Percentiles rank a stretch among this genome's conserved stretches.
These are phyloP conservation scores for Pichia pseudocactophila DNA, from an alignment of 805 yeast species.

Conservation along the genomic window DNA sequence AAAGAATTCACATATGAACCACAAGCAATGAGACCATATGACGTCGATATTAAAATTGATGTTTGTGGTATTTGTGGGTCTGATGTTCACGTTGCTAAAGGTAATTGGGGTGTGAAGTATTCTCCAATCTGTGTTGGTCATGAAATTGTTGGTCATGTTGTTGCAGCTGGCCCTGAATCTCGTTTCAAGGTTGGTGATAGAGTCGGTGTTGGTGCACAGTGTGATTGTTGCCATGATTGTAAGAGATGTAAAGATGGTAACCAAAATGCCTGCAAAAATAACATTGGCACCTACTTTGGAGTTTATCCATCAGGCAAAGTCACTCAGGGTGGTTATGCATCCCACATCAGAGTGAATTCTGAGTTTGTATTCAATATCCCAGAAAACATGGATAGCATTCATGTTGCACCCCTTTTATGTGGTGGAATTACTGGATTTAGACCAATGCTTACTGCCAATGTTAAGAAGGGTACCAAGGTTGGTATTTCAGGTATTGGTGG, in stretches of 20 bases:
- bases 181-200: conserved; percentile 37
- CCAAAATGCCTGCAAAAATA: conserved; percentile 41
- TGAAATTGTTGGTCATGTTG: conserved; percentile 37
- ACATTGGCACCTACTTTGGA: conserved; percentile 43
- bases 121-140: conserved; percentile 32
- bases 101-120: conserved; percentile 17
- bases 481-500: conserved; percentile 43
- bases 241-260: conserved; percentile 29
- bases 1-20: conserved; percentile 15
- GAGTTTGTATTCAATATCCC: conserved; percentile 42
- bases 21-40: conserved; percentile 12
- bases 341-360: conserved; percentile 37
- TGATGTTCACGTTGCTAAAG: conserved; percentile 37
- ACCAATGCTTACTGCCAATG: conserved; percentile 35
- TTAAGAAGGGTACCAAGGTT: conserved; percentile 41
- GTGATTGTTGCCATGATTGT: conserved; percentile 32
- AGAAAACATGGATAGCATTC: conserved; percentile 31
- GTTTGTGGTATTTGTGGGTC: conserved; percentile 45
- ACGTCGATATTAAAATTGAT: conserved; percentile 37
- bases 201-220: conserved; percentile 44
- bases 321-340: conserved; percentile 42
- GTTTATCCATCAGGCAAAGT: conserved; percentile 36
- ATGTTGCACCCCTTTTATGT: conserved; percentile 47
- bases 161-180: conserved; percentile 29
- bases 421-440: conserved; percentile 49